These are phyloP conservation scores for Aspergillus ochraceus DNA, from an alignment of 2,329 filamentous ascomycete genomes.

Conservation along the genomic window DNA sequence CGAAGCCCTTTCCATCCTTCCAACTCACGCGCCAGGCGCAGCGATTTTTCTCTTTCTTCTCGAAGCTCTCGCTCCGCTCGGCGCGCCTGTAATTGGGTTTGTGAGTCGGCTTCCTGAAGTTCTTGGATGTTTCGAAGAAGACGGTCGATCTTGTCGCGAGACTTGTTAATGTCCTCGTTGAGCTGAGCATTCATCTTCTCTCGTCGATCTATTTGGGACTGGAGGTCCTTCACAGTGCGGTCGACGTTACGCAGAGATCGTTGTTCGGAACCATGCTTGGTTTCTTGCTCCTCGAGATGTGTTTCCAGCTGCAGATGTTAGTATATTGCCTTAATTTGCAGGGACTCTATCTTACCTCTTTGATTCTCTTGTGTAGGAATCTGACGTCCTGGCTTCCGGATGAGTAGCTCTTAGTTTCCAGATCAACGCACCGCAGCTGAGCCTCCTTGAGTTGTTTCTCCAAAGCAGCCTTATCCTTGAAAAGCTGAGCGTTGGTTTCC, in stretches of 20 bases:
- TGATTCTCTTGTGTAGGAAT: slow-evolving; percentile 89
- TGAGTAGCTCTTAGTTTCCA: slow-evolving; percentile 96
- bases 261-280: slow-evolving; percentile 74
- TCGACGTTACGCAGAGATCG: slow-evolving; percentile 90
- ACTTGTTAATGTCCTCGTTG: slow-evolving; percentile 77
- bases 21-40: slow-evolving; percentile 83
- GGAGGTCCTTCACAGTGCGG: slow-evolving; percentile 88
- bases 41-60: slow-evolving; percentile 79
- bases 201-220: slow-evolving; percentile 86
- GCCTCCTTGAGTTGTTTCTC: slow-evolving; percentile 91
- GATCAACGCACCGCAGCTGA: slow-evolving; percentile 83
- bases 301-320: slow-evolving; percentile 69
- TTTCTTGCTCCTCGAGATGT: slow-evolving; percentile 80
- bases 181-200: slow-evolving; percentile 83
- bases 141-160: slow-evolving; percentile 87
- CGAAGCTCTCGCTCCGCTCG: slow-evolving; percentile 86
- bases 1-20: slow-evolving; percentile 76
- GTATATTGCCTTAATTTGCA: slow-evolving; percentile 2
- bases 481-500: slow-evolving; percentile 75
- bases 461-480: slow-evolving; percentile 84
- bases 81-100: slow-evolving; percentile 75
- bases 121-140: slow-evolving; percentile 91
- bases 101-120: slow-evolving; percentile 82
- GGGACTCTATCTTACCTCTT: slow-evolving; percentile 68
- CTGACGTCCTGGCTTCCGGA: slow-evolving; percentile 92